phyloP scores from a whole-genome alignment of 164 flowering plant genomes.

The Stephania cephalantha region DNA sequence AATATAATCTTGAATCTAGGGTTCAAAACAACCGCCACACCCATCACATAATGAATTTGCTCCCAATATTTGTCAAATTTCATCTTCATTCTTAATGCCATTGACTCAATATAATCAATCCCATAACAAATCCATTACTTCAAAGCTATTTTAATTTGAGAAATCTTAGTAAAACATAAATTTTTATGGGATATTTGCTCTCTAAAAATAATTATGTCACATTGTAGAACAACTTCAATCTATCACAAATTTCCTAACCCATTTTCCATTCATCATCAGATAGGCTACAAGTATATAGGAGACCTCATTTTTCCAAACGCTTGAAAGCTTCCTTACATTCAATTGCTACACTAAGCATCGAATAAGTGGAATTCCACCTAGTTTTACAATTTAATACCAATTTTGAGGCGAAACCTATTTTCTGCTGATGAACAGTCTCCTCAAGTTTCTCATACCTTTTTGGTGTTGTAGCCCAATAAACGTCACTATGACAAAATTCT shows the following conservation, averaged over 20 bases:
- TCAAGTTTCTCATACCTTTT: too few relatives aligned
- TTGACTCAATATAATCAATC: too few relatives aligned
- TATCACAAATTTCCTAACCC: background rate
- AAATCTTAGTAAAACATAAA: background rate
- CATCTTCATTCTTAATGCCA: too few relatives aligned
- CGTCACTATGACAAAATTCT: too few relatives aligned
- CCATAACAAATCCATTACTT: background rate
- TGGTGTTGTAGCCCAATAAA: too few relatives aligned
- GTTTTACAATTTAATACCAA: too few relatives aligned
- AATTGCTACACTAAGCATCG: too few relatives aligned
- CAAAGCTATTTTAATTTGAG: background rate
- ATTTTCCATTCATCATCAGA: background rate
- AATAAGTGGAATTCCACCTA: too few relatives aligned
- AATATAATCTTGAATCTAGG: background rate
- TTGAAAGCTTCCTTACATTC: background rate
- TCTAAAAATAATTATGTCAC: background rate
- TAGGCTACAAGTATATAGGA: conserved; percentile 1
- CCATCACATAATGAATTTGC: too few relatives aligned
- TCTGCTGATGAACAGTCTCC: too few relatives aligned
- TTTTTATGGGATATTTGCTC: background rate
- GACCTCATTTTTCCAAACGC: background rate
- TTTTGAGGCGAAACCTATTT: too few relatives aligned
- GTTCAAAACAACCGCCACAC: background rate
- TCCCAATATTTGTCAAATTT: too few relatives aligned
- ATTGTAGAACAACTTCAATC: background rate